Conservation (phyloP, 768 basidiomycete genomes). For the Galerina sulciceps region DNA sequence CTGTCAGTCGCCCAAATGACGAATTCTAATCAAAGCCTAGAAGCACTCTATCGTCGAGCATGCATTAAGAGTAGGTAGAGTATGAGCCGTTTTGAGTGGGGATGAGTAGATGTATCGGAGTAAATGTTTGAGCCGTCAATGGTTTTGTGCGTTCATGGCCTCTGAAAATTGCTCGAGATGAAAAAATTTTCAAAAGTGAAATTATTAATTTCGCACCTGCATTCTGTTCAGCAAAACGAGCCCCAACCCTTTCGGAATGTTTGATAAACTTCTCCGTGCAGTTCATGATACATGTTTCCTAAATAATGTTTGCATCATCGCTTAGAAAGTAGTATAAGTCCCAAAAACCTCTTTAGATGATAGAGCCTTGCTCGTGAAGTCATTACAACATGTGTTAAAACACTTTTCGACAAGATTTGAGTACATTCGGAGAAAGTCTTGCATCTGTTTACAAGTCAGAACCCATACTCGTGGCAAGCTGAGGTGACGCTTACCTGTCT, state of each 20-base stretch:
- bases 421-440: slow-evolving; percentile 97
- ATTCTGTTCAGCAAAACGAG: slow-evolving; percentile 90
- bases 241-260: slow-evolving; percentile 91
- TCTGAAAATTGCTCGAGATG: slow-evolving; percentile 29
- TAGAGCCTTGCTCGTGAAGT: slow-evolving; percentile 94
- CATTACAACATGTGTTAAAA: slow-evolving; percentile 93
- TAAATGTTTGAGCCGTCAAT: not conserved
- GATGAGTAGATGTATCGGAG: slow-evolving; percentile 1
- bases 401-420: slow-evolving; percentile 94
- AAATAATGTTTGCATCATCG: slow-evolving; percentile 1
- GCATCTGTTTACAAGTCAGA: slow-evolving; percentile 67
- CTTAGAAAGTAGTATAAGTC: not conserved
- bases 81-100: not conserved
- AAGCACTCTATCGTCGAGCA: not conserved
- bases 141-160: slow-evolving; percentile 45
- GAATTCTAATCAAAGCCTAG: not conserved
- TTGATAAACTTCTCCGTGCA: slow-evolving; percentile 98
- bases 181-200: not conserved
- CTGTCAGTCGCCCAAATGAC: not conserved
- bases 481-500: slow-evolving; percentile 72
- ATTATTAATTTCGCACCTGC: slow-evolving; percentile 62
- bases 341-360: slow-evolving; percentile 84
- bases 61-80: slow-evolving; percentile 13
- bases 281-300: slow-evolving; percentile 91
- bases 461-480: not conserved